A percentile compares a stretch with the other conserved stretches of the same genome.
Conservation (phyloP, 2,329 filamentous ascomycete species). For the Colletotrichum sp. region DNA sequence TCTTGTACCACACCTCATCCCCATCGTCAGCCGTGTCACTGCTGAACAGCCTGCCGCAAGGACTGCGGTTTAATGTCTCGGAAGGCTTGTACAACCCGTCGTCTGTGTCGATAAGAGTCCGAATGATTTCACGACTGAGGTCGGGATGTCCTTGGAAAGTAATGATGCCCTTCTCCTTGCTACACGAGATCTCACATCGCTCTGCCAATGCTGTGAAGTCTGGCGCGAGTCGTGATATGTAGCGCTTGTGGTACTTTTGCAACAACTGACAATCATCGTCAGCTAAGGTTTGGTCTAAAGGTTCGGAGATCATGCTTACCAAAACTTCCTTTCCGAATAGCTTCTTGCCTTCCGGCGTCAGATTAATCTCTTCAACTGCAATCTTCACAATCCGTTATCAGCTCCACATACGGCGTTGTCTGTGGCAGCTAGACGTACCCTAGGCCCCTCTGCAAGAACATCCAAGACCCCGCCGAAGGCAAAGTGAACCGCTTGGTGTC, state of each 20-base stretch:
- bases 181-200: background rate
- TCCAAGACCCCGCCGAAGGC: background rate
- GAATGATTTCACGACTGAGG: background rate
- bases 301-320: background rate
- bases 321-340: background rate
- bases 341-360: background rate
- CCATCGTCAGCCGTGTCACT: background rate
- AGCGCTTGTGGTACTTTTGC: background rate
- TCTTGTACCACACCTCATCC: background rate
- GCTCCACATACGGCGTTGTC: background rate
- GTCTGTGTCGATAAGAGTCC: background rate
- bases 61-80: background rate
- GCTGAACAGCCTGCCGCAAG: background rate
- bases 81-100: background rate
- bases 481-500: background rate
- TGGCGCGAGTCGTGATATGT: background rate
- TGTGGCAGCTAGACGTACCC: background rate
- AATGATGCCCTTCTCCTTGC: background rate
- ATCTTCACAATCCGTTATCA: background rate
- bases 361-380: background rate
- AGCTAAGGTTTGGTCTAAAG: background rate
- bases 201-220: background rate
- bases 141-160: background rate
- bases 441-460: background rate
- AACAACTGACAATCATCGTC: background rate